These are phyloP conservation scores for Sordariomycetes sp. DNA, from an alignment of 2,329 filamentous ascomycete genomes.

Conservation along the genomic window DNA sequence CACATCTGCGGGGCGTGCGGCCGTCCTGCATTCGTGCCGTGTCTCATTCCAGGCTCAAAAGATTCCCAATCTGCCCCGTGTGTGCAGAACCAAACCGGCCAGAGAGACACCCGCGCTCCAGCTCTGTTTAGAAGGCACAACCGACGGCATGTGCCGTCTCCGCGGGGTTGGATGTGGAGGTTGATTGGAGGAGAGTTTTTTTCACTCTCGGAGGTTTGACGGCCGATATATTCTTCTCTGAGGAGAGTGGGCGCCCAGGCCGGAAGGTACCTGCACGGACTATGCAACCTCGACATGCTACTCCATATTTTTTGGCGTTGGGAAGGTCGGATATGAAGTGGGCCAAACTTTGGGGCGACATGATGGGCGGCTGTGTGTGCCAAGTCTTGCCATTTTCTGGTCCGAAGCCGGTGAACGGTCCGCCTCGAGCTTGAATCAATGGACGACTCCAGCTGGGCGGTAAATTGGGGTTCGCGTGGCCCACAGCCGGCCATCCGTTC, in stretches of 20 bases:
- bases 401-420: neutral
- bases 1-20: neutral
- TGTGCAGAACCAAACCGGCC: neutral
- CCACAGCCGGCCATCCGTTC: neutral
- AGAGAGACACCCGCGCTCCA: neutral
- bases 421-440: neutral
- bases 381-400: neutral
- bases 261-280: neutral
- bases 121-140: neutral
- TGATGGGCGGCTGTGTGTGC: neutral
- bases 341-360: neutral
- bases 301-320: neutral
- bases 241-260: neutral
- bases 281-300: neutral
- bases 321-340: neutral
- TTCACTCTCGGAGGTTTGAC: neutral
- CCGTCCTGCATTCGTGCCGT: neutral
- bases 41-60: neutral
- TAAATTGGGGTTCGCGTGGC: neutral
- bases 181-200: neutral
- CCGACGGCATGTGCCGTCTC: neutral
- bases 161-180: neutral
- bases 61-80: neutral
- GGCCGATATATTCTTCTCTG: neutral
- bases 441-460: neutral